Conservation (phyloP, 805 yeast species). For the Hanseniaspora taiwanica region DNA sequence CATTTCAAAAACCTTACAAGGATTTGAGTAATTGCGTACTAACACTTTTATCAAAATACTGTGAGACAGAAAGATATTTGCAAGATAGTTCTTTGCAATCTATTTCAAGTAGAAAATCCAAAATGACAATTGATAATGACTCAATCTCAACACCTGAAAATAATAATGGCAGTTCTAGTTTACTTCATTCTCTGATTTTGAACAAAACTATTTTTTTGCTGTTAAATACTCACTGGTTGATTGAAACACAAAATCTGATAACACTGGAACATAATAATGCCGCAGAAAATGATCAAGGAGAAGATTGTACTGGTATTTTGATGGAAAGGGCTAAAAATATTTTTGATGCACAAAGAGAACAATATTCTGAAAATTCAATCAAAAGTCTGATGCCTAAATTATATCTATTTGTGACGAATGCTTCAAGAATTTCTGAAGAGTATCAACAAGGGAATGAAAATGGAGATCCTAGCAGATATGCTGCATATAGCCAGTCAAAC, state of each 20-base stretch:
- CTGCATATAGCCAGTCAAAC: conserved; percentile 48
- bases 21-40: too few species aligned
- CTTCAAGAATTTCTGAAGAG: conserved; percentile 24
- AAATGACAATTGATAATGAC: too few species aligned
- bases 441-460: conserved; percentile 14
- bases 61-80: too few species aligned
- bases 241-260: conserved; percentile 1
- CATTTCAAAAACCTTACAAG: too few species aligned
- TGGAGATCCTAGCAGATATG: conserved; percentile 41
- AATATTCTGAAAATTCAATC: conserved; percentile 35
- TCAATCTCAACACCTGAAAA: too few species aligned
- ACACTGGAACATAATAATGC: too few species aligned
- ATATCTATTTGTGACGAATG: conserved; percentile 49
- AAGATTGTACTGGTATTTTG: conserved; percentile 12
- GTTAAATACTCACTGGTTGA: not conserved
- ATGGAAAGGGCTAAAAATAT: conserved; percentile 16
- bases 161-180: too few species aligned
- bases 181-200: too few species aligned
- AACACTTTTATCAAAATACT: too few species aligned
- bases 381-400: conserved; percentile 53
- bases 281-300: too few species aligned
- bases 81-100: too few species aligned
- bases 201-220: not conserved
- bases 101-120: too few species aligned
- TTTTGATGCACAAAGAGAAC: conserved; percentile 23